A percentile compares a stretch with the other conserved stretches of the same genome.
Conservation (phyloP, 441 rosid genomes). For the Isatis lusitanica region DNA sequence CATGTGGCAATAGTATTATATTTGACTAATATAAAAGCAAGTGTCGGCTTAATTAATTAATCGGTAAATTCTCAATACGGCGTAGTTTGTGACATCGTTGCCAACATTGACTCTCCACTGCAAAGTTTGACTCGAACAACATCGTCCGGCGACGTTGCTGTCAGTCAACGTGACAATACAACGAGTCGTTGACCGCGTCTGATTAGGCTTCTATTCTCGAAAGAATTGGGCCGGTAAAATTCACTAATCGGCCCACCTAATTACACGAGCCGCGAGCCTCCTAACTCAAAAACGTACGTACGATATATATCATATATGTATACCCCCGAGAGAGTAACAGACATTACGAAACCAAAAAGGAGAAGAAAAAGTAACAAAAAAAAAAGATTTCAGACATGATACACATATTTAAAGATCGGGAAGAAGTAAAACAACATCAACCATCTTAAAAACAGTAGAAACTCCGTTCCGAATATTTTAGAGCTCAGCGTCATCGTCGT, state of each 20-base stretch:
- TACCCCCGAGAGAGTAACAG: conserved; percentile 5
- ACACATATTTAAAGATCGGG: conserved; percentile 5
- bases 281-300: not conserved
- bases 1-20: not conserved
- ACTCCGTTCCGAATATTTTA: not conserved
- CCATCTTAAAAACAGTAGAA: not conserved
- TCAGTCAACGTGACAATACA: not conserved
- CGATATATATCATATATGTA: not conserved
- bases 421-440: not conserved
- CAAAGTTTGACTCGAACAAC: not conserved
- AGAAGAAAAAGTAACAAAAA: not conserved
- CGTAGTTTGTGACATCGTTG: not conserved
- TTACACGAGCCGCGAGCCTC: not conserved
- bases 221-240: not conserved
- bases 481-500: conserved; percentile 33
- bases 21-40: not conserved
- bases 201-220: not conserved
- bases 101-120: too few relatives aligned
- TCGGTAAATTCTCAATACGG: not conserved
- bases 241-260: not conserved
- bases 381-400: not conserved
- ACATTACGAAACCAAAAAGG: not conserved
- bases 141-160: not conserved
- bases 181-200: not conserved
- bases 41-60: not conserved